phyloP scores from a whole-genome alignment of 1,284 basidiomycete genomes.

The Leccinum griseonigrum region DNA sequence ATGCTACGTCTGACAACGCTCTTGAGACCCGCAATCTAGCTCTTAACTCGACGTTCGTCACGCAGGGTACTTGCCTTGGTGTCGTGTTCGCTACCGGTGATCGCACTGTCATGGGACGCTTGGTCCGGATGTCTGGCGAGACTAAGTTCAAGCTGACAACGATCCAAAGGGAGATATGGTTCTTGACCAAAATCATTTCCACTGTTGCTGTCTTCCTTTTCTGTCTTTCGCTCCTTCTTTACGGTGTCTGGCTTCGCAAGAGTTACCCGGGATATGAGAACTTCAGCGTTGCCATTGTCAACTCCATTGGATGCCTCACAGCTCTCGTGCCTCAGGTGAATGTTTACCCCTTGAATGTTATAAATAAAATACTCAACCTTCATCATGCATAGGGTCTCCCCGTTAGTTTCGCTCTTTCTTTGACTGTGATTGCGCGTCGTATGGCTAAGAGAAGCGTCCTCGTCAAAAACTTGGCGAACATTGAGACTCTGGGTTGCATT shows the following conservation, averaged over 20 bases:
- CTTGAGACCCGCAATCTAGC: slow-evolving; percentile 63
- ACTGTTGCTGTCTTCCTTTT: slow-evolving; percentile 34
- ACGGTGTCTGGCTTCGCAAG: slow-evolving; percentile 42
- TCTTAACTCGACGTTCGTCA: slow-evolving; percentile 48
- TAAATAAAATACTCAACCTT: not conserved
- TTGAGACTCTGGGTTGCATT: slow-evolving; percentile 59
- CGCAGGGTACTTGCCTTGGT: slow-evolving; percentile 55
- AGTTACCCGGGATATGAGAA: slow-evolving; percentile 38
- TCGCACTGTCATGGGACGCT: slow-evolving; percentile 56
- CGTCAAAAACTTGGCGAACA: slow-evolving; percentile 57
- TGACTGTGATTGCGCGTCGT: slow-evolving; percentile 48
- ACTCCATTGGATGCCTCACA: slow-evolving; percentile 47
- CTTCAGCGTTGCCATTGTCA: slow-evolving; percentile 40
- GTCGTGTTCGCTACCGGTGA: slow-evolving; percentile 59
- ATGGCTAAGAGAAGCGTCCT: slow-evolving; percentile 53
- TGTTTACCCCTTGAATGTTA: not conserved
- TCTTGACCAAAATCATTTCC: slow-evolving; percentile 48
- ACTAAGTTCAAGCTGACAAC: slow-evolving; percentile 49
- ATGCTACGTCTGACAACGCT: slow-evolving; percentile 53
- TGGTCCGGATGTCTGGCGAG: slow-evolving; percentile 51
- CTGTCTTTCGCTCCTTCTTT: slow-evolving; percentile 40
- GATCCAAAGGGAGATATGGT: slow-evolving; percentile 46
- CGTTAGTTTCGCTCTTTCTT: slow-evolving; percentile 46
- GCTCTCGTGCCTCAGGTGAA: slow-evolving; percentile 46
- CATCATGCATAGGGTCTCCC: slow-evolving; percentile 38